Evolutionary conservation across 2,329 filamentous ascomycete species (phyloP).

Genomic region (Xylaria sp.): DNA sequence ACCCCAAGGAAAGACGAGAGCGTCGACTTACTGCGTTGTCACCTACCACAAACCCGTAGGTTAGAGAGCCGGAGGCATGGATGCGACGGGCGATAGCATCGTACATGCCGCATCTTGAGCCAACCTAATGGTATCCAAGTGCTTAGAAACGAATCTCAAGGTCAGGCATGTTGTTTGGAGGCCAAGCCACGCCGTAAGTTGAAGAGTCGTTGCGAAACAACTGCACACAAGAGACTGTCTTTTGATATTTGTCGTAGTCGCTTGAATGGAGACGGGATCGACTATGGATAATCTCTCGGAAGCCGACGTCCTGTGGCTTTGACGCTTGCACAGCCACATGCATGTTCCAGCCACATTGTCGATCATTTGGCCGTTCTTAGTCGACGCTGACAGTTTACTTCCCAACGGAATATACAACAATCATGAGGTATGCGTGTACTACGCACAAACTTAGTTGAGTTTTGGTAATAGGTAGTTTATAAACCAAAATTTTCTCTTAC

Average conservation of each 20-base stretch:
- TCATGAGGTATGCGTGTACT: too few relatives aligned
- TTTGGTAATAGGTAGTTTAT: too few relatives aligned
- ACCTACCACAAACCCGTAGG: conserved; percentile 3
- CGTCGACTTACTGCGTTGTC: conserved; percentile 2
- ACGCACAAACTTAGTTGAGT: too few relatives aligned
- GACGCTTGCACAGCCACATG: conserved; percentile 12
- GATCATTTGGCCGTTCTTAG: too few relatives aligned
- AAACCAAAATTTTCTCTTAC: too few relatives aligned
- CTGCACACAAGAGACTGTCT: conserved; percentile 6
- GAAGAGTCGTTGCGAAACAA: conserved; percentile 11
- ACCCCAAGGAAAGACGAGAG: not conserved
- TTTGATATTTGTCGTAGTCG: conserved; percentile 22
- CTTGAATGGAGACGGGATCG: conserved; percentile 13
- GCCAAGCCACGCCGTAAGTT: not conserved
- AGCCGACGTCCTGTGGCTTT: conserved; percentile 24
- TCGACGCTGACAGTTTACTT: too few relatives aligned
- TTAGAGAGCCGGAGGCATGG: conserved; percentile 18
- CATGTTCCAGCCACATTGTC: too few relatives aligned
- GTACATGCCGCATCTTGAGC: conserved; percentile 11
- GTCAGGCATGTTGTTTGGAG: not conserved
- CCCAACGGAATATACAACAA: too few relatives aligned
- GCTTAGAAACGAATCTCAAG: not conserved
- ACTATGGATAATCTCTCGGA: conserved; percentile 13
- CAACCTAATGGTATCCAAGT: conserved; percentile 1
- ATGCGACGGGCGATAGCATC: conserved; percentile 14